Evolutionary conservation across 331 rosid genomes (phyloP).

Genomic region (Quercus lobata): DNA sequence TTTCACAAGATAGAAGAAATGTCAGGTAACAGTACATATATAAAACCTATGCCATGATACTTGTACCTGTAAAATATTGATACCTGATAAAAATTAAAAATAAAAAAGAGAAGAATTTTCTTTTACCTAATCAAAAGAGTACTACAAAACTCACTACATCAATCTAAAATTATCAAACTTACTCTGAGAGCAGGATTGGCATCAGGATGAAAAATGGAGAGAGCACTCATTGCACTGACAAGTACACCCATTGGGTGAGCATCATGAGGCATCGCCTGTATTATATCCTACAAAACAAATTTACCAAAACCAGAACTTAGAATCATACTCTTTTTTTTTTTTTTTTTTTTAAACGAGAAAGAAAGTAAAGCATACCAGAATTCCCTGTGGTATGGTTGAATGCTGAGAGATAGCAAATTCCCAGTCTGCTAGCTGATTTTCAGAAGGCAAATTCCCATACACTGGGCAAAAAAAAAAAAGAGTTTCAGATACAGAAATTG

Average conservation of each 20-base stretch:
- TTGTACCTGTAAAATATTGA: not conserved
- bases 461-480: conserved; percentile 30
- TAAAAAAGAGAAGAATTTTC: too few relatives aligned
- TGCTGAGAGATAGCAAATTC: conserved; percentile 81
- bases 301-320: not conserved
- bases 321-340: too few relatives aligned
- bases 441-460: conserved; percentile 91
- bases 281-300: conserved; percentile 59
- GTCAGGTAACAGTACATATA: too few relatives aligned
- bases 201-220: conserved; percentile 86
- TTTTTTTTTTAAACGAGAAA: not conserved
- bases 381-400: conserved; percentile 91
- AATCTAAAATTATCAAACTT: conserved; percentile 22
- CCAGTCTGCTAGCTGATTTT: conserved; percentile 76
- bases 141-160: conserved; percentile 7
- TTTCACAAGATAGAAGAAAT: too few relatives aligned
- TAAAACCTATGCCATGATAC: not conserved
- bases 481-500: not conserved
- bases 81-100: not conserved
- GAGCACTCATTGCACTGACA: conserved; percentile 80
- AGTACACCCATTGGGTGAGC: conserved; percentile 97
- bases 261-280: conserved; percentile 93
- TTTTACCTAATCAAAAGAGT: not conserved
- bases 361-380: conserved; percentile 52
- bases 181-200: conserved; percentile 91